Conservation (phyloP, 805 yeast genomes). For the Priceomyces haplophilus region DNA sequence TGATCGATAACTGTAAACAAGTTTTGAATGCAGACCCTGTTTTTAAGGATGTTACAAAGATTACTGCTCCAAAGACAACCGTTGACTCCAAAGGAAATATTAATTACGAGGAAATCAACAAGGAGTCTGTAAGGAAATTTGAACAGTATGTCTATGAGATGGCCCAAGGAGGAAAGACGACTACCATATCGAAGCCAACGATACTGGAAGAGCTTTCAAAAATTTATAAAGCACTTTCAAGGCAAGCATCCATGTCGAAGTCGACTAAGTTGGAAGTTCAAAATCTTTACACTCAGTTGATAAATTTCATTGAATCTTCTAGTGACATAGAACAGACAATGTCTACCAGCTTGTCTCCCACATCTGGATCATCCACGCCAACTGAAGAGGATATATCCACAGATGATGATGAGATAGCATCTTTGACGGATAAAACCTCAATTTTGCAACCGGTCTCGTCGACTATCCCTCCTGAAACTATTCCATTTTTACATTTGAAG, state of each 20-base stretch:
- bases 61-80: constrained; percentile 91
- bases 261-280: constrained; percentile 66
- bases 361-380: constrained; percentile 36
- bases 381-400: constrained; percentile 45
- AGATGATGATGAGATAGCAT: constrained; percentile 77
- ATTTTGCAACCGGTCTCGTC: constrained; percentile 73
- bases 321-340: constrained; percentile 58
- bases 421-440: constrained; percentile 69
- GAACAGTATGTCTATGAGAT: constrained; percentile 94
- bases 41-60: constrained; percentile 89
- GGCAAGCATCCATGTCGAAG: constrained; percentile 63
- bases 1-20: constrained; percentile 93
- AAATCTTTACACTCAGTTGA: constrained; percentile 65
- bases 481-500: constrained; percentile 93
- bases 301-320: constrained; percentile 64
- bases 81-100: constrained; percentile 88
- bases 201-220: constrained; percentile 81
- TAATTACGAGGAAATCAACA: constrained; percentile 77
- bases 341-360: constrained; percentile 16
- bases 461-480: constrained; percentile 72
- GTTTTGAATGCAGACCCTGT: constrained; percentile 80
- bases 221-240: constrained; percentile 77
- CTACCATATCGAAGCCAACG: constrained; percentile 65
- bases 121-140: constrained; percentile 88
- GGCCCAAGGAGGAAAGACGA: constrained; percentile 91